Evolutionary conservation across 2,329 filamentous ascomycete species (phyloP), one percentile per base, ranked within the genome.

Genomic region (Fusarium decemcellulare): DNA sequence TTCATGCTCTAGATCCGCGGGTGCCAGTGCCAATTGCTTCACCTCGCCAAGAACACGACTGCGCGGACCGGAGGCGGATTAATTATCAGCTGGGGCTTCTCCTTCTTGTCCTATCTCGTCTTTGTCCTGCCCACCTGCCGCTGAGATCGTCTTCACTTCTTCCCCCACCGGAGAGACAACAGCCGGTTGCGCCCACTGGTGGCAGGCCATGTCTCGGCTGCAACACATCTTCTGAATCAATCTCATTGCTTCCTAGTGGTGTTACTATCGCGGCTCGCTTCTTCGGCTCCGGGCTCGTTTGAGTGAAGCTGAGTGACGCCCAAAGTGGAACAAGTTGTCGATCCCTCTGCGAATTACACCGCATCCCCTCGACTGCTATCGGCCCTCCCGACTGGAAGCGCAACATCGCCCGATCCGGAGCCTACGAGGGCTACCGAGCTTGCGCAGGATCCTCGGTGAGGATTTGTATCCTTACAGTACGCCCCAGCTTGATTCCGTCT

Each of bases 141-240:
- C 50, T 39, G 5, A 16, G 48, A 39, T 32, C 10, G 30, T 29
- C 16, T 27, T 10, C 32, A 9, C 32, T 12, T 34, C 27, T 15
- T 40, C 11, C 48, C 15, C 18, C 48, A 16, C 48, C 32, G 36
- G 48, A 18, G 39, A 40, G 34, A 10, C 47, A 36, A 39, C 54
- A 40, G 52, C 53, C 23, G 23, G 23, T 70, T 60, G 54, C 59
- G 52, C 52, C 58, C 59, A 67, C 63, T 46, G 48, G 53, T 65
- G 77, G 76, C 75, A 77, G 77, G 78, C 78, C 77, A 81, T 82
- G 81, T 82, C 80, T 82, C 77, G 74, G 75, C 74, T 72, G 58
- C 70, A 67, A 61, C 58, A 59, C 43, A 52, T 18, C 60, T 43
- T 74, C 48, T 72, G 61, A 74, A 74, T 54, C 63, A 66, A 57